Conservation (phyloP, 257 asterid genomes). For the Perilla frutescens region DNA sequence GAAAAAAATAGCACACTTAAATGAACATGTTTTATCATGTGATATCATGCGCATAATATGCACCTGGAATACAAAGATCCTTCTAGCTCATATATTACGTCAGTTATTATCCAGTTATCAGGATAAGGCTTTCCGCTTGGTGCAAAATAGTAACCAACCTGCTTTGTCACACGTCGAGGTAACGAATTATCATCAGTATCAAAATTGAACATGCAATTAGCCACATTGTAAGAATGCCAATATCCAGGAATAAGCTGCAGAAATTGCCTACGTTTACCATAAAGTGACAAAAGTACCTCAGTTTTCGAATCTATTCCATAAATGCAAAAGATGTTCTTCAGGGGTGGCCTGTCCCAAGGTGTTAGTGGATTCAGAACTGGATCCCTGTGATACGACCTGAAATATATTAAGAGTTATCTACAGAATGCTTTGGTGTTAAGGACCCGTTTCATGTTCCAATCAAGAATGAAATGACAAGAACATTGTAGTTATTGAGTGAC, state of each 20-base stretch:
- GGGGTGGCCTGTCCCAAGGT: constrained; percentile 99
- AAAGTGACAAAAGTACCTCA: constrained; percentile 65
- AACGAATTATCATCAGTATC: constrained; percentile 31
- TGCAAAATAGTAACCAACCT: constrained; percentile 99
- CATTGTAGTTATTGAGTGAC: constrained; percentile 6
- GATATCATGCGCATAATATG: constrained; percentile 32
- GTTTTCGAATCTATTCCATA: constrained; percentile 90
- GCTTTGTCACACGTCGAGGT: constrained; percentile 43
- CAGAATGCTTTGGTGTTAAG: constrained; percentile 15
- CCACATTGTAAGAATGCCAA: constrained; percentile 19
- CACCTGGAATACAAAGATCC: constrained; percentile 95
- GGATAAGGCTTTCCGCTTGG: constrained; percentile 99
- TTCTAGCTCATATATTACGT: constrained; percentile 81
- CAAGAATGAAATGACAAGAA: constrained; percentile 13
- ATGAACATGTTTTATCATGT: constrained; percentile 17
- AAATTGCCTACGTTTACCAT: constrained; percentile 32
- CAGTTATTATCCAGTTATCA: constrained; percentile 98
- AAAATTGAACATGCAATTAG: constrained; percentile 24
- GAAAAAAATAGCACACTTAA: constrained; percentile 19
- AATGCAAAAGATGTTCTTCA: constrained; percentile 94
- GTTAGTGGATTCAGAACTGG: constrained; percentile 97
- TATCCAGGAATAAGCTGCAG: constrained; percentile 29
- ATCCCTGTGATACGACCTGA: constrained; percentile 90
- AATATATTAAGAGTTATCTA: constrained; percentile 40
- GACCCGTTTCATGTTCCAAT: constrained; percentile 19